Conservation (phyloP, 2,329 filamentous ascomycete species). For the Fusarium lyarnte region DNA sequence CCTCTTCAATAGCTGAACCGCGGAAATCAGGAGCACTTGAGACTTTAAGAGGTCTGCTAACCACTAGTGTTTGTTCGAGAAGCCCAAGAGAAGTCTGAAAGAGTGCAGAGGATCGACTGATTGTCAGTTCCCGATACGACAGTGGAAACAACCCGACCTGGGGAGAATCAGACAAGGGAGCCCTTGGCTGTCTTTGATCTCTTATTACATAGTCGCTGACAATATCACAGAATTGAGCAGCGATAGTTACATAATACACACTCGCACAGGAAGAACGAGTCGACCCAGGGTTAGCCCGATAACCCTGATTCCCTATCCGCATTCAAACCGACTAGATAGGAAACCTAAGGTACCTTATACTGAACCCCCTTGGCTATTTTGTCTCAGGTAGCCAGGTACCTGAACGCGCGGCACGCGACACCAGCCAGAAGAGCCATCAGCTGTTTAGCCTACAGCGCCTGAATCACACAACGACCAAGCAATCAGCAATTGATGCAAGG, state of each 20-base stretch:
- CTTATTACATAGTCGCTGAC: background rate
- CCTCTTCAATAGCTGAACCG: background rate
- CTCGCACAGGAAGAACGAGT: background rate
- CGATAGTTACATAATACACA: background rate
- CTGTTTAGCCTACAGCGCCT: background rate
- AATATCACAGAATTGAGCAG: background rate
- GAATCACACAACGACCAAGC: background rate
- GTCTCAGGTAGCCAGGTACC: conserved; percentile 20
- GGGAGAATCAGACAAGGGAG: conserved; percentile 2
- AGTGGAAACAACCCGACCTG: conserved; percentile 22
- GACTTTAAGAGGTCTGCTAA: background rate
- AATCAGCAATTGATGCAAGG: background rate
- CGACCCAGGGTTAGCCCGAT: background rate
- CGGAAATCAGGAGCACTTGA: background rate
- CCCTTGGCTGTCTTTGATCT: background rate
- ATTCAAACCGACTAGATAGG: background rate
- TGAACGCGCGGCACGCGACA: conserved; percentile 38
- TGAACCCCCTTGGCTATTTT: background rate
- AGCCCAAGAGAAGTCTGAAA: background rate
- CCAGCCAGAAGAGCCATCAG: conserved; percentile 2
- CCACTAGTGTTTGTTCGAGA: background rate
- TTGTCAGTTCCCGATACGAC: background rate
- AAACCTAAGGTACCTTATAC: background rate
- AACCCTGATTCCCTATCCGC: background rate
- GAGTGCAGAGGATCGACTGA: conserved; percentile 29